Evolutionary conservation across 2,329 filamentous ascomycete species (phyloP).

Genomic region (Calonectria ilicicola): DNA sequence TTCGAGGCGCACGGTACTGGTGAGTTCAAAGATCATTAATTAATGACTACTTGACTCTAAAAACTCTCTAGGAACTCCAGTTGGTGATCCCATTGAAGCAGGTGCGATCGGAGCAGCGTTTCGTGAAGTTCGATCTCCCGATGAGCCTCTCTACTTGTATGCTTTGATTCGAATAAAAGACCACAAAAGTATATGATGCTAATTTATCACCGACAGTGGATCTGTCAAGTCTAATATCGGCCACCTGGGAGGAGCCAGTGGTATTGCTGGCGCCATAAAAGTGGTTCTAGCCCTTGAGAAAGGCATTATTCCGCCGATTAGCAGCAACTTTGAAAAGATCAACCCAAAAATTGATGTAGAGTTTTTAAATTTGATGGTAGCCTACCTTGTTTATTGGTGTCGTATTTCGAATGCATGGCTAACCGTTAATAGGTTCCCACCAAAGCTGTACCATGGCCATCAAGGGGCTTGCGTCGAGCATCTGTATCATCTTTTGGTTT

Average conservation of each 20-base stretch:
- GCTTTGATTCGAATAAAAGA: fast-evolving
- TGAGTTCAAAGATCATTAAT: not conserved
- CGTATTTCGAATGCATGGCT: not conserved
- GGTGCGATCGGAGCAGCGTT: not conserved
- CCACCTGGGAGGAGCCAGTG: constrained; percentile 34
- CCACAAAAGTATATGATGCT: too few species aligned
- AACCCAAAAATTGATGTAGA: constrained; percentile 21
- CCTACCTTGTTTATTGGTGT: not conserved
- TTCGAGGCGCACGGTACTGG: constrained; percentile 47
- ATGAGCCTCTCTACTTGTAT: not conserved
- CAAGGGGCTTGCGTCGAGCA: not conserved
- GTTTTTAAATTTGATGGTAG: not conserved
- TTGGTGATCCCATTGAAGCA: not conserved
- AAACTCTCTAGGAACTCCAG: not conserved
- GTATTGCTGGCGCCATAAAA: constrained; percentile 27
- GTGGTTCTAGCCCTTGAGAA: constrained; percentile 22
- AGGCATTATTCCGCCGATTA: constrained; percentile 28
- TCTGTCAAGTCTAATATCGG: constrained; percentile 43
- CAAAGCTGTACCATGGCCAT: not conserved
- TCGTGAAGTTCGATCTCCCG: not conserved
- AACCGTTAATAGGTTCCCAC: not conserved
- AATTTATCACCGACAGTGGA: constrained; percentile 10
- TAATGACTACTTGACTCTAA: not conserved
- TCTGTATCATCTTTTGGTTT: not conserved
- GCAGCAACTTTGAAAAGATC: constrained; percentile 7